Conservation (phyloP, 2,329 filamentous ascomycete species). For the Dactylellina haptotyla region DNA sequence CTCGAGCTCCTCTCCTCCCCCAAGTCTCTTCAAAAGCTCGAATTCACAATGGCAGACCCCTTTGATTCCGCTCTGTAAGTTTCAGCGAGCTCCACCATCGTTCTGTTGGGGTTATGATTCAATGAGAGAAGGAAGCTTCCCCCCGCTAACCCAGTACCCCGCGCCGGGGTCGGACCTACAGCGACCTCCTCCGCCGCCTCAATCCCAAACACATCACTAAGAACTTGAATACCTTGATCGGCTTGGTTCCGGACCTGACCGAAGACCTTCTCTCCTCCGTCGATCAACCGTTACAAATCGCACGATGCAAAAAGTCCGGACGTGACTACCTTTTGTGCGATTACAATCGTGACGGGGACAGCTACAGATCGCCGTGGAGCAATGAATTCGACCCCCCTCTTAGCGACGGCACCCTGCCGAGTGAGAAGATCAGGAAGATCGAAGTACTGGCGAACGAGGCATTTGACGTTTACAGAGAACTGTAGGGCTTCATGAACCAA, state of each 20-base stretch:
- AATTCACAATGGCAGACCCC: constrained; percentile 66
- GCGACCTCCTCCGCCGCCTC: constrained; percentile 96
- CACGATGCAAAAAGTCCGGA: constrained; percentile 85
- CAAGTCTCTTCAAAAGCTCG: constrained; percentile 63
- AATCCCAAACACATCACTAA: constrained; percentile 90
- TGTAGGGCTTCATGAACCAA: constrained; percentile 65
- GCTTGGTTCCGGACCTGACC: constrained; percentile 87
- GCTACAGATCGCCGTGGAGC: constrained; percentile 97
- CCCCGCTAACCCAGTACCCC: constrained; percentile 29
- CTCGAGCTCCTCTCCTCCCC: constrained; percentile 11
- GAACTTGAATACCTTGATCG: constrained; percentile 89
- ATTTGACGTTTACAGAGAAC: constrained; percentile 93
- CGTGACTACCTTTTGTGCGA: constrained; percentile 98
- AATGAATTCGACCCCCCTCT: constrained; percentile 97
- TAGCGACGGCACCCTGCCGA: constrained; percentile 86
- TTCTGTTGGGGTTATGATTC: too few relatives aligned
- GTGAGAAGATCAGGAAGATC: constrained; percentile 89
- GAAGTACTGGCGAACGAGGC: constrained; percentile 94
- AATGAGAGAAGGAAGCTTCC: constrained; percentile 36
- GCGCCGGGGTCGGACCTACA: constrained; percentile 62
- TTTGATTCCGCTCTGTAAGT: constrained; percentile 81
- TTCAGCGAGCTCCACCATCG: constrained; percentile 11
- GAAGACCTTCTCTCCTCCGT: constrained; percentile 98
- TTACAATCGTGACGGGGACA: constrained; percentile 99
- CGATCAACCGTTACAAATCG: constrained; percentile 89